phyloP scores from a whole-genome alignment of 1,139 yeast species.

The Meyerozyma sp. region DNA sequence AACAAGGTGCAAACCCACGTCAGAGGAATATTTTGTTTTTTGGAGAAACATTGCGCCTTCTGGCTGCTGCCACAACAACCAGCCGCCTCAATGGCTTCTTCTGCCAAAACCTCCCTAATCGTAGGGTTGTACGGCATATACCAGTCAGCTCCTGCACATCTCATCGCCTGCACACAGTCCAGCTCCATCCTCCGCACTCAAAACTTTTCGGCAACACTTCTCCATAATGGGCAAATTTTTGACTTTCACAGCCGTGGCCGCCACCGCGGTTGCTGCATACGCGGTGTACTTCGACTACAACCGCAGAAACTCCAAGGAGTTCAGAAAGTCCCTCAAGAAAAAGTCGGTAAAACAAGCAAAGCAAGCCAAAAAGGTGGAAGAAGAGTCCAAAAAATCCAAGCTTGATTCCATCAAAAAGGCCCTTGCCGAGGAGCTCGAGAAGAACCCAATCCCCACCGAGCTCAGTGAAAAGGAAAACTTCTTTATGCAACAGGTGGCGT shows the following conservation, averaged over 20 bases:
- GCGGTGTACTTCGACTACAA: slow-evolving; percentile 86
- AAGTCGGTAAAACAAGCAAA: slow-evolving; percentile 56
- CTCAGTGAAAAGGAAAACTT: slow-evolving; percentile 65
- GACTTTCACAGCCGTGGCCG: slow-evolving; percentile 47
- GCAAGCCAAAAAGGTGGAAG: slow-evolving; percentile 50
- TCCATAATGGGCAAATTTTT: slow-evolving; percentile 34
- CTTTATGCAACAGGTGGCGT: slow-evolving; percentile 78
- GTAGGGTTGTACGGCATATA: no score
- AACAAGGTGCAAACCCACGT: no score
- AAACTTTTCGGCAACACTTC: neutral
- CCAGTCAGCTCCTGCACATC: no score
- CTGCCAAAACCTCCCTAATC: no score
- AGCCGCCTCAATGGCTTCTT: neutral
- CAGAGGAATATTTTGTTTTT: no score
- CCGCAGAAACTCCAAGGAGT: slow-evolving; percentile 77
- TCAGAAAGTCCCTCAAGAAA: slow-evolving; percentile 71
- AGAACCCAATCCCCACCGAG: slow-evolving; percentile 73
- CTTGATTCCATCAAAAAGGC: slow-evolving; percentile 57
- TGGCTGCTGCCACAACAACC: neutral
- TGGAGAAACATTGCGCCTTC: neutral
- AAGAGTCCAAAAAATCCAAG: slow-evolving; percentile 55
- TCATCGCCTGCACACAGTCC: neutral
- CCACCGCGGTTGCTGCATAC: slow-evolving; percentile 63
- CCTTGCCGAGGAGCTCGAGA: slow-evolving; percentile 56
- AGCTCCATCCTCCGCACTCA: neutral